Percentiles rank a stretch among this genome's conserved stretches.
Conservation (phyloP, 768 basidiomycete genomes). For the Rubroboletus satanas region DNA sequence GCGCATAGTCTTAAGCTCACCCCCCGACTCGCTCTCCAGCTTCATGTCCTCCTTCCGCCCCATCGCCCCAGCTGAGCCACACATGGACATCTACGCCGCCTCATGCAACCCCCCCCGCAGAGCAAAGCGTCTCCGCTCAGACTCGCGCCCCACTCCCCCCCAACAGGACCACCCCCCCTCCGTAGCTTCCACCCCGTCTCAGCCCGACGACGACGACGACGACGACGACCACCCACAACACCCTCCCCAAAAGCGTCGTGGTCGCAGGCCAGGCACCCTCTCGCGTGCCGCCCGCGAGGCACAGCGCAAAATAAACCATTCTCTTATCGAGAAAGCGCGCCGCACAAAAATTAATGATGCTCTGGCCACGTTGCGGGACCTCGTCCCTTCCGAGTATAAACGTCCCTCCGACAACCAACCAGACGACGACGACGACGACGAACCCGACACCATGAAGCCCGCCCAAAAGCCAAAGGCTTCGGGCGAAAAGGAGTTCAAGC, state of each 20-base stretch:
- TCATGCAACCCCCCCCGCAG: constrained; percentile 44
- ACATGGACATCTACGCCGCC: constrained; percentile 33
- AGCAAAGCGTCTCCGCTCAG: constrained; percentile 39
- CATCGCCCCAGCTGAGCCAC: constrained; percentile 21
- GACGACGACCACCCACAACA: constrained; percentile 18
- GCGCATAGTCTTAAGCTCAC: neutral
- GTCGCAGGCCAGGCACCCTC: constrained; percentile 65
- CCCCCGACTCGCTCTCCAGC: neutral
- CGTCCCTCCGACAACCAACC: constrained; percentile 25
- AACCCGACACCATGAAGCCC: constrained; percentile 26
- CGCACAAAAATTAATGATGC: constrained; percentile 96
- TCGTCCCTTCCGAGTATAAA: constrained; percentile 65
- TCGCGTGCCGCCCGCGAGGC: constrained; percentile 79
- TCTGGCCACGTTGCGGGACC: constrained; percentile 65
- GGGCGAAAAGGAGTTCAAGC: constrained; percentile 86
- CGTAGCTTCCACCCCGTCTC: constrained; percentile 12
- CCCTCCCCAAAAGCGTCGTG: constrained; percentile 54
- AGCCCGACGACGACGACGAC: constrained; percentile 31
- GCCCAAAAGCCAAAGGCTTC: constrained; percentile 32
- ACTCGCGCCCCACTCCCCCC: neutral
- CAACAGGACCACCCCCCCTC: neutral
- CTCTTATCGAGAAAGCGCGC: constrained; percentile 89
- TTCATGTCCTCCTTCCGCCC: constrained; percentile 21
- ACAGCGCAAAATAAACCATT: constrained; percentile 90
- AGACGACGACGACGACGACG: constrained; percentile 33